phyloP scores from a whole-genome alignment of 2,329 filamentous ascomycete genomes.

The Aspergillus sp. region DNA sequence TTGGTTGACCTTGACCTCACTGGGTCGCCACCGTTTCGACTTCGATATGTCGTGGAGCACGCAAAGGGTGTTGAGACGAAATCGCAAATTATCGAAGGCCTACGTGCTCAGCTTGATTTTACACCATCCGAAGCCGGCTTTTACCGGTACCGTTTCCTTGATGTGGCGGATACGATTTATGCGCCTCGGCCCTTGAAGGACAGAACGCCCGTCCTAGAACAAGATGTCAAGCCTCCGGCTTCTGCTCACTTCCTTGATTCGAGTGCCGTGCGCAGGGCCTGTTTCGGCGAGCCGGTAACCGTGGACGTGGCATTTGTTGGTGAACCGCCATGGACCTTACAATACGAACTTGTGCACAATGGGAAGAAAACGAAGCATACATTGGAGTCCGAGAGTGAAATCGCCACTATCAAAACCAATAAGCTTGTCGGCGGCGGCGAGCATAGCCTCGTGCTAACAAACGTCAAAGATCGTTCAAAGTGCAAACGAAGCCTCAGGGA shows the following conservation, averaged over 20 bases:
- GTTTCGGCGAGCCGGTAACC: conserved; percentile 76
- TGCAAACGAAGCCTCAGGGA: conserved; percentile 86
- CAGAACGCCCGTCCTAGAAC: conserved; percentile 67
- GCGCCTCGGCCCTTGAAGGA: conserved; percentile 62
- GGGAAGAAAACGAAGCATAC: conserved; percentile 75
- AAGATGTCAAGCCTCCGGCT: conserved; percentile 90
- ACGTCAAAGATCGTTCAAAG: conserved; percentile 78
- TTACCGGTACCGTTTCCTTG: conserved; percentile 82
- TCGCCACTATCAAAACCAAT: conserved; percentile 73
- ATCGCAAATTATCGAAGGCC: conserved; percentile 61
- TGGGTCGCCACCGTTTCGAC: conserved; percentile 86
- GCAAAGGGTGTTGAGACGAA: conserved; percentile 56
- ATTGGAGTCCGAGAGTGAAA: conserved; percentile 61
- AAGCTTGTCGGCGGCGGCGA: conserved; percentile 78
- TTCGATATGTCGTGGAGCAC: conserved; percentile 72
- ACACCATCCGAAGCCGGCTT: conserved; percentile 77
- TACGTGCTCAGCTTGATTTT: conserved; percentile 81
- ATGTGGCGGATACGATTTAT: conserved; percentile 82
- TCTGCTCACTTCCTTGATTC: conserved; percentile 68
- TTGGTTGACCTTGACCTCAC: conserved; percentile 85
- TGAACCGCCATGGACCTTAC: conserved; percentile 81
- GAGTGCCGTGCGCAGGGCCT: conserved; percentile 61
- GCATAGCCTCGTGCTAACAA: conserved; percentile 82
- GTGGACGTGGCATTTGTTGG: conserved; percentile 75
- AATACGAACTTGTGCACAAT: conserved; percentile 90